phyloP scores from a whole-genome alignment of 345 rosid genomes.

The Hypericum androsaemum region DNA sequence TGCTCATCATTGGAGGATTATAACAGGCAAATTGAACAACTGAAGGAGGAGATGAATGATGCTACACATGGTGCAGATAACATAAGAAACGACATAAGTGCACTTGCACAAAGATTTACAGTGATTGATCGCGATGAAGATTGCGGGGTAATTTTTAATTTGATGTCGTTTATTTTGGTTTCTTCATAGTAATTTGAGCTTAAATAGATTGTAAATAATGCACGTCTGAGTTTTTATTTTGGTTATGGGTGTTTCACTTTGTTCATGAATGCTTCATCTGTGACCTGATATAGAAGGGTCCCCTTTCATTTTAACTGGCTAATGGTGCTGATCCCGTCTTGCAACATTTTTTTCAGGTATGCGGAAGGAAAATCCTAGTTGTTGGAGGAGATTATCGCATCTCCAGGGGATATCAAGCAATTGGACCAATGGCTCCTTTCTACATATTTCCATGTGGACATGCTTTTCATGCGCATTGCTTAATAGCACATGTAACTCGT shows the following conservation, averaged over 20 bases:
- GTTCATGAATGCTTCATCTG: no score
- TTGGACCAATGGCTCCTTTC: conserved; percentile 85
- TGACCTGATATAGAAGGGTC: no score
- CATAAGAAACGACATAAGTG: conserved; percentile 92
- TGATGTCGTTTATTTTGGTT: no score
- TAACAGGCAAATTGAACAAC: conserved; percentile 85
- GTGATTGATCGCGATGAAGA: conserved; percentile 84
- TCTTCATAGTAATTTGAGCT: no score
- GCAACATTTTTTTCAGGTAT: conserved; percentile 34
- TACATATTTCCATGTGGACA: conserved; percentile 96
- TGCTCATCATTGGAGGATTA: conserved; percentile 96
- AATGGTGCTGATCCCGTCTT: no score
- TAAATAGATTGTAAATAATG: no score
- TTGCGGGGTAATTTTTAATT: conserved; percentile 60
- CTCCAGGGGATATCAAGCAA: conserved; percentile 64
- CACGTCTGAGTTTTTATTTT: no score
- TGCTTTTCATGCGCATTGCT: conserved; percentile 79
- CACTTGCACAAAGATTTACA: conserved; percentile 94
- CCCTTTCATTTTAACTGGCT: no score
- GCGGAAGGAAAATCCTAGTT: conserved; percentile 69
- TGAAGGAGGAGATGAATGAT: conserved; percentile 97
- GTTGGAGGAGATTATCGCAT: conserved; percentile 55
- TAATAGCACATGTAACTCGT: conserved; percentile 71
- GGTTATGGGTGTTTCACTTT: no score
- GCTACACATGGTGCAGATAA: conserved; percentile 99